Base-by-base conservation (phyloP, 352 stramenopile species). In the Poterioochromonas sp. region DNA sequence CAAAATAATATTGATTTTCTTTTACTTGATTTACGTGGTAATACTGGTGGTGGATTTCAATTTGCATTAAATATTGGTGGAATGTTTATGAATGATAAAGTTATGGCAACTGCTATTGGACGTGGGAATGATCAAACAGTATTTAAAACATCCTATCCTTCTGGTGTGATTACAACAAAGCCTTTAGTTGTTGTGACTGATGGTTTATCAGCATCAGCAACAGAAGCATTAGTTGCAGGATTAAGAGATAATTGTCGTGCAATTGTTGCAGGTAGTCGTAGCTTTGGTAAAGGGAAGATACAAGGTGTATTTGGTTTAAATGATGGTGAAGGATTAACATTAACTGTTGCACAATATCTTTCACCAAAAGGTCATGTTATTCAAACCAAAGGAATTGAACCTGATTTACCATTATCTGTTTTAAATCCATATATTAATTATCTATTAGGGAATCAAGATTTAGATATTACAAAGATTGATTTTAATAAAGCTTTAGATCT, bases 21-120 rank as follows among this genome's bases (percentile, higher is more conserved):
- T 39, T 70, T 82, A 8, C 76, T 80, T 26, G 81, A 83, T 58
- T 63, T 84, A 34, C 73, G 81, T 39, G 81, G 79, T 0, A 83
- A 84, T 63, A 78, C 79, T 32, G 81, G 81, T 5, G 81, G 81
- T 32, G 81, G 79, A 41, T 84, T 84, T 68, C 81, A 84, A 79
- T 80, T 73, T 70, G 81, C 81, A 29, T 73, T 84, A 34, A 78
- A 80, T 63, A 79, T 84, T 63, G 81, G 79, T 44, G 79, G 79
- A 39, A 71, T 84, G n/a, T 83, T 84, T 47, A 81, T 84, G 79
- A 58, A 83, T 32, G 64, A 49, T 37, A 22, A 54, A 5, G 51
- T 32, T 8, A 62, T 62, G 51, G 51, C 29, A 22, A 62, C 15
- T 32, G 51, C 26, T 32, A 8, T 34, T 12, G 51, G 51, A 62